Conservation (phyloP, 108 stramenopile species). For the Asterionellopsis glacialis region DNA sequence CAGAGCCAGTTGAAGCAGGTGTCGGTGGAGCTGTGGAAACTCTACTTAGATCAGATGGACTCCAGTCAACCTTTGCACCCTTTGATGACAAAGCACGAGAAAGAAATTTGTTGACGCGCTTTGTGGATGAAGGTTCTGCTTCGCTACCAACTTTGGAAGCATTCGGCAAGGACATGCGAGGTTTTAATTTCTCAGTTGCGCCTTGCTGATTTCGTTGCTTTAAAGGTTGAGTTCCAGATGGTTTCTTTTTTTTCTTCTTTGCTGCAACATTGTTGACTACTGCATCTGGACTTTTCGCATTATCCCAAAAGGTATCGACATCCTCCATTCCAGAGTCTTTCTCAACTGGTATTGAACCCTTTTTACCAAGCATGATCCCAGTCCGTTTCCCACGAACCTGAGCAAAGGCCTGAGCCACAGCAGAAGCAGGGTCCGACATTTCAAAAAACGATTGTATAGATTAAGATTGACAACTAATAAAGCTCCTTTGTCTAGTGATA, state of each 20-base stretch:
- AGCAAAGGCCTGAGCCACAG: background rate
- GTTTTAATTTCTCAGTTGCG: background rate
- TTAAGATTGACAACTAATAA: no score
- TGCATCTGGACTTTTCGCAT: background rate
- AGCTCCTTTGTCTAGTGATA: no score
- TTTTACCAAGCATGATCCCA: background rate
- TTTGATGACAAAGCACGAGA: background rate
- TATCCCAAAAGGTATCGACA: slow-evolving; percentile 6
- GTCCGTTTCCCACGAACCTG: background rate
- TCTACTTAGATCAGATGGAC: slow-evolving; percentile 39
- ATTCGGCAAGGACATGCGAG: background rate
- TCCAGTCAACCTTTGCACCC: background rate
- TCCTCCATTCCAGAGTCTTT: slow-evolving; percentile 7
- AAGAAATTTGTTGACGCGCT: background rate
- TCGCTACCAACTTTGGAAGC: background rate
- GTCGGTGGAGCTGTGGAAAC: slow-evolving; percentile 38
- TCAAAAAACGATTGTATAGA: no score
- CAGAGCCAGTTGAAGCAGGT: background rate
- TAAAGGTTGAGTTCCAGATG: background rate
- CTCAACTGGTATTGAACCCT: background rate
- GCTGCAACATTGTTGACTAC: background rate
- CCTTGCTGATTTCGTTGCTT: background rate
- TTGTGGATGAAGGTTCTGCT: background rate
- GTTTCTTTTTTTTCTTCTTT: background rate
- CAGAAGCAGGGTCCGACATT: background rate